Percentiles rank a stretch among this genome's conserved stretches.
phyloP scores from a whole-genome alignment of 805 yeast species.

The Ogataea trehaloabstinens region DNA sequence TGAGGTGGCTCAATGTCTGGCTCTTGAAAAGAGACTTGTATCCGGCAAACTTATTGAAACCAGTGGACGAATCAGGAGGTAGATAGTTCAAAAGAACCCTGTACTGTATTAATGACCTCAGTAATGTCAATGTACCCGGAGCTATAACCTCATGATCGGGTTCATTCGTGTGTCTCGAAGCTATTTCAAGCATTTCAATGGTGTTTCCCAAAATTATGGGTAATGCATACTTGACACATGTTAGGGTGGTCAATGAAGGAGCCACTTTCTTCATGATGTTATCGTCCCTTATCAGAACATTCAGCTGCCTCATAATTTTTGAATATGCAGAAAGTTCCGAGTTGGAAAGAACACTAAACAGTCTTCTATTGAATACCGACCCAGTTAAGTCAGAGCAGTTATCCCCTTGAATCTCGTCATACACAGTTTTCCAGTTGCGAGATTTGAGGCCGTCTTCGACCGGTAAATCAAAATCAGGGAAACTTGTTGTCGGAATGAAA shows the following conservation, averaged over 20 bases:
- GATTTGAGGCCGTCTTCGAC: conserved; percentile 16
- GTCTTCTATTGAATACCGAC: conserved; percentile 27
- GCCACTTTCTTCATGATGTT: conserved; percentile 14
- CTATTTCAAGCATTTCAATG: conserved; percentile 56
- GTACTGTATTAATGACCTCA: conserved; percentile 44
- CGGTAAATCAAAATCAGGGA: conserved; percentile 26
- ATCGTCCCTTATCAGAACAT: conserved; percentile 17
- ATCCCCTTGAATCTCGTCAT: conserved; percentile 24
- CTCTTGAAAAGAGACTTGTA: conserved; percentile 28
- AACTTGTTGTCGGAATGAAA: conserved; percentile 43
- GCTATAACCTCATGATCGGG: conserved; percentile 9
- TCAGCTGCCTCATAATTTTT: conserved; percentile 23
- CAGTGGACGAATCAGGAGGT: conserved; percentile 12
- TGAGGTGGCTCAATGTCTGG: conserved; percentile 34
- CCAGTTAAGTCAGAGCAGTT: conserved; percentile 31
- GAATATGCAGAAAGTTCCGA: conserved; percentile 14
- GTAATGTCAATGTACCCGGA: conserved; percentile 26
- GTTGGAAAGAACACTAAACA: conserved; percentile 24
- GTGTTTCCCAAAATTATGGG: conserved; percentile 42
- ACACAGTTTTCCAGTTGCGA: conserved; percentile 21
- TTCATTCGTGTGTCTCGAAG: conserved; percentile 45
- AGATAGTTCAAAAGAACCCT: conserved; percentile 30
- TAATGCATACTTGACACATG: conserved; percentile 16
- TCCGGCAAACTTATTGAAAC: conserved; percentile 13
- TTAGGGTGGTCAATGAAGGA: conserved; percentile 7